A percentile compares a stretch with the other conserved stretches of the same genome.
phyloP scores from a whole-genome alignment of 169 alveolate genomes.

The Plasmodium ovale region DNA sequence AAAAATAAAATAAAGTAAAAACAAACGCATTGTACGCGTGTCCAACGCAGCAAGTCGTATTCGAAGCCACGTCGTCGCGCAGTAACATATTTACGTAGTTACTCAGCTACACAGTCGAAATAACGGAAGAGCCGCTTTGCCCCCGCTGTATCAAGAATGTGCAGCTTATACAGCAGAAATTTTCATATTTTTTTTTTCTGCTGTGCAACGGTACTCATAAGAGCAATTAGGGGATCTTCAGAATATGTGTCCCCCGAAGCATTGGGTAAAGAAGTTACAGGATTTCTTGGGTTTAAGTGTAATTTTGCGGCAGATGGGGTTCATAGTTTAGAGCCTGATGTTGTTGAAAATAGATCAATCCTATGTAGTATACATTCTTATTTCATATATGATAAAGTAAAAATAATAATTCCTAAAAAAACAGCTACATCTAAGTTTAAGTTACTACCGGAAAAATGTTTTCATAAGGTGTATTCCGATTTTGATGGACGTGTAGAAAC shows the following conservation, averaged over 20 bases:
- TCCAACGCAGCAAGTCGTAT: too few relatives aligned
- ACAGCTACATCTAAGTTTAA: slow-evolving; percentile 12
- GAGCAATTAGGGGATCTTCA: not conserved
- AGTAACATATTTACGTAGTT: too few relatives aligned
- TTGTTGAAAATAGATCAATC: slow-evolving; percentile 33
- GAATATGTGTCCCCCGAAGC: slow-evolving; percentile 5
- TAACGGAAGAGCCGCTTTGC: too few relatives aligned
- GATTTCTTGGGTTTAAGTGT: slow-evolving; percentile 61
- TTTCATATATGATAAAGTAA: slow-evolving; percentile 65
- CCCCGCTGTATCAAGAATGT: not conserved
- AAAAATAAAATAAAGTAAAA: too few relatives aligned
- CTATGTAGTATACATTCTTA: slow-evolving; percentile 45
- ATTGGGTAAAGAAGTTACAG: slow-evolving; percentile 9
- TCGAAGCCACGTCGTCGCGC: too few relatives aligned
- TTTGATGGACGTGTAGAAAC: slow-evolving; percentile 16
- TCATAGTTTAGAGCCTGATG: slow-evolving; percentile 59
- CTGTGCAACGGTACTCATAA: not conserved
- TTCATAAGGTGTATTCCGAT: slow-evolving; percentile 42
- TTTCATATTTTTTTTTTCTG: not conserved
- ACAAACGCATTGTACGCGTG: too few relatives aligned
- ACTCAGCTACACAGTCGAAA: too few relatives aligned
- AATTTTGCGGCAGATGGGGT: slow-evolving; percentile 50
- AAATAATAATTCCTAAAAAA: slow-evolving; percentile 35
- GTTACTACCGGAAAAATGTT: slow-evolving; percentile 48
- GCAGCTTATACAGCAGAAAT: not conserved